Base-by-base conservation (phyloP, 2,329 filamentous ascomycete genomes). In the Xenoacremonium recifei region DNA sequence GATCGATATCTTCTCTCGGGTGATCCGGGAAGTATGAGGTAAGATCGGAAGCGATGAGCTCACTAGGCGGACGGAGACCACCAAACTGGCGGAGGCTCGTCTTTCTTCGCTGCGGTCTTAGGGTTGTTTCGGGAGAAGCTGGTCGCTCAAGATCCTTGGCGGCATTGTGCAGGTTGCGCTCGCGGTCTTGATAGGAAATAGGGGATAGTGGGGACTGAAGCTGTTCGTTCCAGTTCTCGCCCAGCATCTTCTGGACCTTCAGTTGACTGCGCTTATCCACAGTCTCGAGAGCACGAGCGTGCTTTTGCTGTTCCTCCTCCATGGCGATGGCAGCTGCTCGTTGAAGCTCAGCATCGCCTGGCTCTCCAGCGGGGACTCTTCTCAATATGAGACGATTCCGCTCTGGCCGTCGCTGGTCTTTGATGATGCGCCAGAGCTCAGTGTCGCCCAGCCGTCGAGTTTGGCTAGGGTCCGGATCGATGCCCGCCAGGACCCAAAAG, bases 21-120 rank as follows among this genome's bases (percentile, higher is more conserved):
- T 97, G 92, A 59, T 95, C 90, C 0, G 93, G 93, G 75, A 99
- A 99, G 72, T 97, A 99, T 0, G 91, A 95, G 2, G 89, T 93
- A 45, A 99, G 73, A 62, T 99, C 93, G 17, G 93, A 95, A 19
- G 92, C 92, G 61, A 99, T 99, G 62, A 99, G 80, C 71, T 99
- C 93, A 69, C 92, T 97, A 2, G 93, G 93, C 15, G 93, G 93
- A 55, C 93, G 79, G 50, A 93, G 84, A 23, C 92, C 92, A 57
- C 95, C 93, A 67, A 97, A 97, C 51, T 87, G 85, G 51, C 87
- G 83, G 34, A 91, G 72, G 20, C 82, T 73, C 21, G 67, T 71
- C 58, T 80, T 81, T 45, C 69, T 69, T 29, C 59, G 64, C 35
- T 61, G 66, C 34, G 73, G 69, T 35, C 72, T 32, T 13, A 27